Percentiles rank a stretch among this genome's conserved stretches.
phyloP scores from a whole-genome alignment of 441 rosid genomes.

The Metrosideros polymorpha region DNA sequence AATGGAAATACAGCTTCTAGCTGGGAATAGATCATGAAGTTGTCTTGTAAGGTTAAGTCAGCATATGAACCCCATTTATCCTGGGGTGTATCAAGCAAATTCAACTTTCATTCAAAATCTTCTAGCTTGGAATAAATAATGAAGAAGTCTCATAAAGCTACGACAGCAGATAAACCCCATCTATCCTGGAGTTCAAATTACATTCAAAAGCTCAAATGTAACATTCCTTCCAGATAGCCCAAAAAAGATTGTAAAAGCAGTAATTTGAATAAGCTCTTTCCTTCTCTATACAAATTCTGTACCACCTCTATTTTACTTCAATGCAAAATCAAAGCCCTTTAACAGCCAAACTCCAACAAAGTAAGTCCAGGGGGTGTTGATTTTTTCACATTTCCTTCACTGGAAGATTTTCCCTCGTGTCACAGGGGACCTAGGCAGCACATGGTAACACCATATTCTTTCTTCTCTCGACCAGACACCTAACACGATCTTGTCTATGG shows the following conservation, averaged over 20 bases:
- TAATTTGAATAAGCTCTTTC: background rate
- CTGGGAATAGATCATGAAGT: background rate
- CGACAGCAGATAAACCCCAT: background rate
- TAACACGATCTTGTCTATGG: background rate
- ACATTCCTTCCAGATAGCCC: background rate
- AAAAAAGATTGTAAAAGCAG: background rate
- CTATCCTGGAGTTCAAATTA: background rate
- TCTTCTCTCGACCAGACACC: background rate
- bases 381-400: background rate
- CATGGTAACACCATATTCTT: background rate
- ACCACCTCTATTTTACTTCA: background rate
- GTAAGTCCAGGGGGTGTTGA: rapidly evolving
- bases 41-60: background rate
- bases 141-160: background rate
- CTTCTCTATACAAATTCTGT: background rate
- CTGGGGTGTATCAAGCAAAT: background rate
- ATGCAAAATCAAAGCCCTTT: background rate
- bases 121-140: background rate
- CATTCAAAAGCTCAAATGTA: background rate
- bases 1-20: background rate
- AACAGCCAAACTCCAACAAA: background rate
- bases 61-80: background rate
- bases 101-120: background rate
- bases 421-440: background rate
- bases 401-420: background rate